Percentiles rank a stretch among this genome's conserved stretches.
Conservation (phyloP, 2,329 filamentous ascomycete species). For the Lizonia empirigonia region DNA sequence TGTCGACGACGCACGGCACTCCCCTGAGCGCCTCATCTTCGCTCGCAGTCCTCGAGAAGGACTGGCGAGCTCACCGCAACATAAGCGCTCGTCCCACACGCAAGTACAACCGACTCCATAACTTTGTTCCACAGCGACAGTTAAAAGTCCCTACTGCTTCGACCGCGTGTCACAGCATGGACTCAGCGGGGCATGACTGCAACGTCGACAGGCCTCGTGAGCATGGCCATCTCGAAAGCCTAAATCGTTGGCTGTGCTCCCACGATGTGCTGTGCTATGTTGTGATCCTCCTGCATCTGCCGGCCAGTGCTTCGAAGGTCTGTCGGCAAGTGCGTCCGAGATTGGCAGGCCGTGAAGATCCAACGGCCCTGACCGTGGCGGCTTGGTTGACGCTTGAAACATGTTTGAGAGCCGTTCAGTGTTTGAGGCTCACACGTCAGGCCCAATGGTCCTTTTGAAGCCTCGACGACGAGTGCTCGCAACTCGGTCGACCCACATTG, state of each 20-base stretch:
- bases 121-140: conserved; percentile 22
- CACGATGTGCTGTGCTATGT: conserved; percentile 11
- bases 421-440: conserved; percentile 18
- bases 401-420: conserved; percentile 18
- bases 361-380: conserved; percentile 19
- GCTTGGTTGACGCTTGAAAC: conserved; percentile 20
- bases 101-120: conserved; percentile 1
- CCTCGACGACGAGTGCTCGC: conserved; percentile 21
- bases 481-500: conserved; percentile 15
- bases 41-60: neutral
- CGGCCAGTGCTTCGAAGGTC: conserved; percentile 10
- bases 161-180: conserved; percentile 13
- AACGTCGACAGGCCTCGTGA: conserved; percentile 17
- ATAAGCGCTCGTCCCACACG: conserved; percentile 17
- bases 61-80: conserved; percentile 14
- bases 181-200: conserved; percentile 12
- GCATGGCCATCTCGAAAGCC: conserved; percentile 12
- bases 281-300: conserved; percentile 12
- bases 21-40: conserved; percentile 11
- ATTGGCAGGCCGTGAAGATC: conserved; percentile 17
- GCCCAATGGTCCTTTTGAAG: conserved; percentile 3
- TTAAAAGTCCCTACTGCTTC: conserved; percentile 13
- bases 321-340: conserved; percentile 13
- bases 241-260: conserved; percentile 19
- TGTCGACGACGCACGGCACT: conserved; percentile 18